Base-by-base conservation (phyloP, 108 stramenopile species). In the Licmophora abbreviata region DNA sequence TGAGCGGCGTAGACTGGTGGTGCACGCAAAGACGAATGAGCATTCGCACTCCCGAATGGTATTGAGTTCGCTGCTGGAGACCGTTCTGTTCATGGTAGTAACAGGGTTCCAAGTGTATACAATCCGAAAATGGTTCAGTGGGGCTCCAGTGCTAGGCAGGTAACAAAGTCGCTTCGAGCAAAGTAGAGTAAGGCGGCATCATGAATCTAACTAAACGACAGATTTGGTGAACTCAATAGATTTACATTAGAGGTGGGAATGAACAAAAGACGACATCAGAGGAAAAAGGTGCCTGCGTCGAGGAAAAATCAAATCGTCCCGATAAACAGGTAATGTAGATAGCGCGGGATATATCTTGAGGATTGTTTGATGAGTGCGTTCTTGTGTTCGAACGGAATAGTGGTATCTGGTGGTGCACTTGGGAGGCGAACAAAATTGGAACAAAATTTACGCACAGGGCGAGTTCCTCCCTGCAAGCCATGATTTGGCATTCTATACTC, bases 11-110 rank as follows among this genome's bases (percentile, higher is more conserved):
- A 61, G 88, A 29, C 66, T 81, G 5, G 68, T 68, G 14, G 57
- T 90, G 10, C 80, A 81, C 58, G 68, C 74, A 0, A 73, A 72
- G 32, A 81, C 81, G 9, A 90, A 86, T 54, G 77, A 83, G 55
- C 84, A 85, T 52, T 79, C 68, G 44, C 80, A 90, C 64, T 81
- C 81, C 2, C 67, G 82, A 25, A 82, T 90, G 82, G 88, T 85
- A 1, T 49, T 90, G 37, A 76, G 74, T 32, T 80, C 77, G 37
- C 65, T 90, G 44, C 32, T 85, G 24, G 81, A 90, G 53, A 90
- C 88, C 4, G 36, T 83, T 4, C 33, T 81, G 24, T 90, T 81
- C 51, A 83, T 82, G 76, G 63, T 52, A 18, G 77, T 90, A 43
- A 85, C 81, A 6, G 82, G 84, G 22, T 82, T 58, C 49, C 88